These are phyloP conservation scores for Xanthoconium purpureum DNA, from an alignment of 768 basidiomycete species.

Conservation along the genomic window DNA sequence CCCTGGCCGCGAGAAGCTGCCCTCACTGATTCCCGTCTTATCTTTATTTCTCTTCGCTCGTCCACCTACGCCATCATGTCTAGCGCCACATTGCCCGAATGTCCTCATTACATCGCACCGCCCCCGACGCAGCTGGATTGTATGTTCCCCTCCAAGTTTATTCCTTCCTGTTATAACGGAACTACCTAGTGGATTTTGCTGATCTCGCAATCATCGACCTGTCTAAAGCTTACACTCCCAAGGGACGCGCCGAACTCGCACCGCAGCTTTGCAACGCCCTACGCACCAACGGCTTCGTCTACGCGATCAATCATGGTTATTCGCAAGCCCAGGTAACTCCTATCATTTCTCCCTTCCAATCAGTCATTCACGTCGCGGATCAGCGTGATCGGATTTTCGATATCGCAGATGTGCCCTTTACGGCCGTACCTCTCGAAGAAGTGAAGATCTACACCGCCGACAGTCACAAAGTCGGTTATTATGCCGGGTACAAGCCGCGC, in stretches of 20 bases:
- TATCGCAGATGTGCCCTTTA: constrained; percentile 46
- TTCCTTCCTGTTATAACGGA: constrained; percentile 16
- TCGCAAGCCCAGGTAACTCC: constrained; percentile 34
- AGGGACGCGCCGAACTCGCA: constrained; percentile 42
- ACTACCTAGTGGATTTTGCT: constrained; percentile 43
- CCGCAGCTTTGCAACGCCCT: constrained; percentile 46
- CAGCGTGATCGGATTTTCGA: constrained; percentile 48
- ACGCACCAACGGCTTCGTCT: constrained; percentile 39
- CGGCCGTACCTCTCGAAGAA: constrained; percentile 39
- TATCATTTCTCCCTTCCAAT: neutral
- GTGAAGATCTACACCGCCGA: constrained; percentile 37
- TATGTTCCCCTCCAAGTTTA: constrained; percentile 18
- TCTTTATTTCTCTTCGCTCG: too few species aligned
- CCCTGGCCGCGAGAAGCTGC: neutral
- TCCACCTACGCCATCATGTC: constrained; percentile 24
- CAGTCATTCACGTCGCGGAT: constrained; percentile 15
- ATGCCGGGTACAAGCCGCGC: constrained; percentile 48
- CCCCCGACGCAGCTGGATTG: constrained; percentile 33
- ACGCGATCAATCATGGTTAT: constrained; percentile 39
- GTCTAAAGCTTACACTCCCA: constrained; percentile 37
- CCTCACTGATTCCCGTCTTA: too few species aligned
- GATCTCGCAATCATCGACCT: constrained; percentile 54
- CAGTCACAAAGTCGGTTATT: constrained; percentile 41
- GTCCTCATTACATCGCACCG: constrained; percentile 35
- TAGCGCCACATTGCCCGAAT: constrained; percentile 28